Percentiles rank a stretch among this genome's conserved stretches.
phyloP scores from a whole-genome alignment of 345 rosid species.

The Eucalyptus polybractea region DNA sequence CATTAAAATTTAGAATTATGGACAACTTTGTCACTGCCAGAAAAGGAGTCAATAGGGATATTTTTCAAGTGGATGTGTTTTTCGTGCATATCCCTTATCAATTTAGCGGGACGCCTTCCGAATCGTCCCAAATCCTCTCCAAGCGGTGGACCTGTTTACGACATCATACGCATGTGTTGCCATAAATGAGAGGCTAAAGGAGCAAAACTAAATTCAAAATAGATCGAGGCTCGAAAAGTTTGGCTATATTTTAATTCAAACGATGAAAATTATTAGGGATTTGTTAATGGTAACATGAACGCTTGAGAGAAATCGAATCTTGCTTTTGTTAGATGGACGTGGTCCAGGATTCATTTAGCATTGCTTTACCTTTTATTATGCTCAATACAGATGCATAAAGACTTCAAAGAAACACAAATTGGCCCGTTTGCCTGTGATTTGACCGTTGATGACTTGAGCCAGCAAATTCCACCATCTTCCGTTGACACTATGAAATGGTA shows the following conservation, averaged over 20 bases:
- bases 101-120: not conserved
- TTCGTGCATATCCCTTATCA: not conserved
- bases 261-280: not conserved
- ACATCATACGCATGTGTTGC: not conserved
- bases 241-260: not conserved
- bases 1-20: not conserved
- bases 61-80: not conserved
- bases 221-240: not conserved
- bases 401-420: constrained; percentile 44
- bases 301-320: not conserved
- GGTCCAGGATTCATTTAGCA: not conserved
- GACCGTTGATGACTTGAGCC: constrained; percentile 56
- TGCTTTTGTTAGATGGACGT: not conserved
- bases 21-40: not conserved
- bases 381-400: constrained; percentile 55
- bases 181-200: not conserved
- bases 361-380: not conserved
- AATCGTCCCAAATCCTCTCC: not conserved
- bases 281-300: not conserved
- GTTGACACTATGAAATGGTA: constrained; percentile 71
- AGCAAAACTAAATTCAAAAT: not conserved
- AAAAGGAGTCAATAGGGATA: not conserved
- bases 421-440: constrained; percentile 66
- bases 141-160: not conserved
- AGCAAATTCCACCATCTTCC: constrained; percentile 62